Conservation (phyloP, 202 grass and related monocot species). For the Panicum virgatum region DNA sequence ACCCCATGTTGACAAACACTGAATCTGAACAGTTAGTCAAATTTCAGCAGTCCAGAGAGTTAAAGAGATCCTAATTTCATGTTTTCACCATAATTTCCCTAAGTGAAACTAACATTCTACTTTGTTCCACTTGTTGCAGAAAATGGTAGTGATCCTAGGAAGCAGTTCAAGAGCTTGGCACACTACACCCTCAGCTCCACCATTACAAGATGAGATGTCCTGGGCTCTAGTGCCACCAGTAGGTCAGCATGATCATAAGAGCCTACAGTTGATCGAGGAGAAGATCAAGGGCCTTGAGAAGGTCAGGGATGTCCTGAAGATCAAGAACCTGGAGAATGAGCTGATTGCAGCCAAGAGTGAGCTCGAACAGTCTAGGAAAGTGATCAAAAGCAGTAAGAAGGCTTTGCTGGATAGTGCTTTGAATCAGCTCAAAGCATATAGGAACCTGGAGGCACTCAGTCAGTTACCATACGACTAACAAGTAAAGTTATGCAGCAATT, state of each 20-base stretch:
- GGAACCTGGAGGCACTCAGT: slow-evolving; percentile 41
- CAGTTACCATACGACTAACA: neutral
- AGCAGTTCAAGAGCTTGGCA: slow-evolving; percentile 14
- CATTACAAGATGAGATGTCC: slow-evolving; percentile 18
- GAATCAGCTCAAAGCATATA: slow-evolving; percentile 31
- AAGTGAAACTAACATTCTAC: neutral
- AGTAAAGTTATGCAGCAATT: neutral
- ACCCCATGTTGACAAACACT: neutral
- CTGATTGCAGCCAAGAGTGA: slow-evolving; percentile 30
- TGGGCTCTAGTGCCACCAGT: slow-evolving; percentile 14
- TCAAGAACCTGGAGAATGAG: slow-evolving; percentile 29
- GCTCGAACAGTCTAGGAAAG: slow-evolving; percentile 27
- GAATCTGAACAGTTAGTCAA: neutral
- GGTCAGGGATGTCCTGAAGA: slow-evolving; percentile 32
- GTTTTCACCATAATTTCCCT: neutral
- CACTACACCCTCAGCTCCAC: slow-evolving; percentile 32
- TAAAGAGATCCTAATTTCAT: neutral
- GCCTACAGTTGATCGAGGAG: slow-evolving; percentile 25
- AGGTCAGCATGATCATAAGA: neutral
- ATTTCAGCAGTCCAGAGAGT: neutral
- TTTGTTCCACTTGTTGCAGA: slow-evolving; percentile 31
- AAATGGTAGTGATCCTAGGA: slow-evolving; percentile 27
- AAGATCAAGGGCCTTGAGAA: slow-evolving; percentile 38
- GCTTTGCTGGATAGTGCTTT: slow-evolving; percentile 15
- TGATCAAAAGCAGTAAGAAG: slow-evolving; percentile 32